A percentile compares a stretch with the other conserved stretches of the same genome.
Conservation (phyloP, 2,329 filamentous ascomycete genomes). For the Plenodomus biglobosus region DNA sequence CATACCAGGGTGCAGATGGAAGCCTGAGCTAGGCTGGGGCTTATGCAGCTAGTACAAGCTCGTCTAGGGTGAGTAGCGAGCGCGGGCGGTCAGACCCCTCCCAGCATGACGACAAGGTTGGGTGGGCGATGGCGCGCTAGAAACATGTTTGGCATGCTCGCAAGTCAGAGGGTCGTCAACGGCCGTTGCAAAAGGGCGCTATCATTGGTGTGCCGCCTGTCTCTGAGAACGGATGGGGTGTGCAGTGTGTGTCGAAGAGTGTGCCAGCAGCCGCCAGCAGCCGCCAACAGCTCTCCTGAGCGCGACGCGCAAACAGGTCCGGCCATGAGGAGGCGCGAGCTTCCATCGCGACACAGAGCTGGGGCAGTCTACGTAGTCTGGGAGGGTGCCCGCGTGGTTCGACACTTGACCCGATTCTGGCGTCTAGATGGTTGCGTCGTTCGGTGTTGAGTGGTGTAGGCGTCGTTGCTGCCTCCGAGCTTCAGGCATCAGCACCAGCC, state of each 20-base stretch:
- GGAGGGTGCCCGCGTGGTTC: conserved; percentile 10
- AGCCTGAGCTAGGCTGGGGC: conserved; percentile 25
- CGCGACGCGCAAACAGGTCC: conserved; percentile 21
- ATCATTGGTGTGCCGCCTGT: conserved; percentile 19
- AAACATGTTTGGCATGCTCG: conserved; percentile 22
- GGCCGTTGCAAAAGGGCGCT: conserved; percentile 13
- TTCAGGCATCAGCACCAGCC: conserved; percentile 23
- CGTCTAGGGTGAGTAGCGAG: not conserved
- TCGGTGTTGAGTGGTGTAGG: conserved; percentile 14
- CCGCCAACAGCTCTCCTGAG: conserved; percentile 26
- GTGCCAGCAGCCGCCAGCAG: conserved; percentile 31
- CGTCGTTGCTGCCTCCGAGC: conserved; percentile 21
- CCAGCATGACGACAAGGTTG: conserved; percentile 34
- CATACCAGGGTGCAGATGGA: conserved; percentile 22
- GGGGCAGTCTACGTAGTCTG: not conserved
- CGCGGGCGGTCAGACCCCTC: conserved; percentile 11
- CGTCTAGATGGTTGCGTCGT: conserved; percentile 21
- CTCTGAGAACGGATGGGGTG: conserved; percentile 4
- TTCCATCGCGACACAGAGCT: not conserved
- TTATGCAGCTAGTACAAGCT: not conserved
- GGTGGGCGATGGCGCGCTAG: conserved; percentile 13
- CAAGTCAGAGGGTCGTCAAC: conserved; percentile 27
- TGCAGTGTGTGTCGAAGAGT: conserved; percentile 6
- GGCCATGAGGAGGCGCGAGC: conserved; percentile 2
- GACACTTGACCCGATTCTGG: conserved; percentile 22